phyloP scores from a whole-genome alignment of 202 grass and related monocot species.

The Alloteropsis angusta region DNA sequence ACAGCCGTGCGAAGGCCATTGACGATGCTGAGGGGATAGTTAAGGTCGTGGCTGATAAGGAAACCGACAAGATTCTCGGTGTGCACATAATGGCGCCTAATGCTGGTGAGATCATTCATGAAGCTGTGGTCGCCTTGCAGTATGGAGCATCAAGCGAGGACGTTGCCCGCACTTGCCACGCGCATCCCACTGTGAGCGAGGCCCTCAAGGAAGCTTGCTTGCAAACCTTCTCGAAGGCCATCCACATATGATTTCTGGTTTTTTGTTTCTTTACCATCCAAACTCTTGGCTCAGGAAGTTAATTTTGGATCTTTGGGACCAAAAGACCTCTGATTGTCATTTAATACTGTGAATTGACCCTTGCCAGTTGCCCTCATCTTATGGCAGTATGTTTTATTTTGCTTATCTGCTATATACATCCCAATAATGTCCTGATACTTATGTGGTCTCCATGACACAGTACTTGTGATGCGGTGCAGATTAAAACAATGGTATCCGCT shows the following conservation, averaged over 20 bases:
- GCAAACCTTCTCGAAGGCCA: conserved; percentile 81
- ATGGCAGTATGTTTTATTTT: neutral
- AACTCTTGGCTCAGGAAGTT: conserved; percentile 31
- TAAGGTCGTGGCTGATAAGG: conserved; percentile 86
- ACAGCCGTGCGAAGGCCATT: conserved; percentile 95
- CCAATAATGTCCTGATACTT: conserved; percentile 2
- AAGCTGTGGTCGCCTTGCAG: conserved; percentile 75
- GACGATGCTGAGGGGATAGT: conserved; percentile 90
- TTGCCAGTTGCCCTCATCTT: neutral
- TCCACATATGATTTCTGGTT: conserved; percentile 61
- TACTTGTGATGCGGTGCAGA: neutral
- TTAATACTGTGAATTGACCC: conserved; percentile 29
- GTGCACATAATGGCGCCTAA: conserved; percentile 91
- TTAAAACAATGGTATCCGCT: neutral
- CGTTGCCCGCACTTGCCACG: conserved; percentile 86
- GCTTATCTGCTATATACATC: neutral
- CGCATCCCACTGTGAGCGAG: conserved; percentile 91
- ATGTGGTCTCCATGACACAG: neutral
- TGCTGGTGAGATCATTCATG: conserved; percentile 94
- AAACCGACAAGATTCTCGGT: conserved; percentile 84
- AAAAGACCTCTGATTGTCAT: conserved; percentile 24
- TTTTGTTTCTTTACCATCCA: conserved; percentile 23
- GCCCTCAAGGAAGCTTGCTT: conserved; percentile 96
- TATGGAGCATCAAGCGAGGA: conserved; percentile 97
- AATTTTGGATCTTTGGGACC: conserved; percentile 42